Conservation (phyloP, 805 yeast genomes). For the Kazachstania viticola region DNA sequence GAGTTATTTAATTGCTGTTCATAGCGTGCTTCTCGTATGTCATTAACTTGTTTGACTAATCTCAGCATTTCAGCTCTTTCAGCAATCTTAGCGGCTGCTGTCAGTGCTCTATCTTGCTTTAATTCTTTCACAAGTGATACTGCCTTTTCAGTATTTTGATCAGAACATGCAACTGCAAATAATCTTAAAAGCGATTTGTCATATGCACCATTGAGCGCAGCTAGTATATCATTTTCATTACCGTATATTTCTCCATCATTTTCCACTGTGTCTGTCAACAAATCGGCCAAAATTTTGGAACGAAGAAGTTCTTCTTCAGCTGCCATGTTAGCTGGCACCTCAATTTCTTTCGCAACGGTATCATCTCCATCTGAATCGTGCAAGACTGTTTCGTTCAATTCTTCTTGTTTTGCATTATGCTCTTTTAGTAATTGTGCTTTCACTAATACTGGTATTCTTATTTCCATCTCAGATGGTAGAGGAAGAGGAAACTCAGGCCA, state of each 20-base stretch:
- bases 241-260: conserved; percentile 33
- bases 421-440: conserved; percentile 21
- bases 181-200: conserved; percentile 72
- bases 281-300: conserved; percentile 47
- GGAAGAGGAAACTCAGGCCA: conserved; percentile 82
- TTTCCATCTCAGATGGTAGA: conserved; percentile 65
- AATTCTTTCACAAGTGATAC: conserved; percentile 56
- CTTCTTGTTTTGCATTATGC: conserved; percentile 22
- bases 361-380: conserved; percentile 10
- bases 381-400: conserved; percentile 15
- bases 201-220: conserved; percentile 41
- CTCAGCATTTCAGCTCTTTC: conserved; percentile 50
- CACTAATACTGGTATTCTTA: conserved; percentile 49
- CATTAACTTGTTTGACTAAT: conserved; percentile 43
- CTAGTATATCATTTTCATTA: conserved; percentile 41
- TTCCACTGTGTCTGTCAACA: conserved; percentile 46
- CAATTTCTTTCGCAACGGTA: conserved; percentile 17
- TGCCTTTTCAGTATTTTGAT: conserved; percentile 53
- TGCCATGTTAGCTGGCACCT: conserved; percentile 19
- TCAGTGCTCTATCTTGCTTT: conserved; percentile 65
- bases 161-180: conserved; percentile 63
- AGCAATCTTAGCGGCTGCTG: conserved; percentile 78
- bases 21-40: conserved; percentile 36
- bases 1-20: conserved; percentile 16
- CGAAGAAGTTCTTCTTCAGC: conserved; percentile 59